phyloP scores from a whole-genome alignment of 345 rosid species.

The Gossypium australe region DNA sequence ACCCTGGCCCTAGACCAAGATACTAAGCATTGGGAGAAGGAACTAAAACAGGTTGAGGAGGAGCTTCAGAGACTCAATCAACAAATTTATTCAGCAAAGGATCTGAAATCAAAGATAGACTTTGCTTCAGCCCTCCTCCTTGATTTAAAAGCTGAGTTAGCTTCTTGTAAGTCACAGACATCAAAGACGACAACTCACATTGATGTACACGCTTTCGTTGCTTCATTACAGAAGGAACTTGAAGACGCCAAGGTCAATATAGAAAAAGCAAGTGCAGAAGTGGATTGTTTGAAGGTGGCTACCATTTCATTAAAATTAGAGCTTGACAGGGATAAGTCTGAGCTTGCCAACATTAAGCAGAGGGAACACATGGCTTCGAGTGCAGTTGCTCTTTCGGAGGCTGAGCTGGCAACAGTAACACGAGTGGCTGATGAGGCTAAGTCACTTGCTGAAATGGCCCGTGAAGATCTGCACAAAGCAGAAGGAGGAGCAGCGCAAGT shows the following conservation, averaged over 20 bases:
- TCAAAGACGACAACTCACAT: conserved; percentile 35
- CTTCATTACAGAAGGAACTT: conserved; percentile 76
- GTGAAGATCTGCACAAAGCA: conserved; percentile 66
- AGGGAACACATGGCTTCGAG: conserved; percentile 85
- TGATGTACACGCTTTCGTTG: conserved; percentile 53
- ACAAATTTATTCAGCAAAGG: conserved; percentile 64
- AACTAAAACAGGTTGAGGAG: conserved; percentile 77
- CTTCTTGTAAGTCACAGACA: conserved; percentile 43
- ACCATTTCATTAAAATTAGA: conserved; percentile 55
- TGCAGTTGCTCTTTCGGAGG: conserved; percentile 70
- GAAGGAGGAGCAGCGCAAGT: conserved; percentile 81
- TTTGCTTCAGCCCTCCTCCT: conserved; percentile 58
- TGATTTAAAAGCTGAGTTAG: conserved; percentile 76
- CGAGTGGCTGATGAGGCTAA: conserved; percentile 80
- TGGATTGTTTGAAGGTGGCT: conserved; percentile 61
- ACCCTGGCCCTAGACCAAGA: conserved; percentile 82
- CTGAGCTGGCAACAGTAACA: conserved; percentile 63
- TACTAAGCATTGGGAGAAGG: conserved; percentile 76
- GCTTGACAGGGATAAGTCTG: conserved; percentile 57
- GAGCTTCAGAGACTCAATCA: conserved; percentile 65
- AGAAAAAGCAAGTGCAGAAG: conserved; percentile 74
- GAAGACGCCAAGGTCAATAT: conserved; percentile 72
- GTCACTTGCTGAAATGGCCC: conserved; percentile 53
- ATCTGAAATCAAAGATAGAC: conserved; percentile 64
- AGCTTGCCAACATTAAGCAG: conserved; percentile 54